phyloP scores from a whole-genome alignment of 148 eudicot species.

The Linanthus parryae region DNA sequence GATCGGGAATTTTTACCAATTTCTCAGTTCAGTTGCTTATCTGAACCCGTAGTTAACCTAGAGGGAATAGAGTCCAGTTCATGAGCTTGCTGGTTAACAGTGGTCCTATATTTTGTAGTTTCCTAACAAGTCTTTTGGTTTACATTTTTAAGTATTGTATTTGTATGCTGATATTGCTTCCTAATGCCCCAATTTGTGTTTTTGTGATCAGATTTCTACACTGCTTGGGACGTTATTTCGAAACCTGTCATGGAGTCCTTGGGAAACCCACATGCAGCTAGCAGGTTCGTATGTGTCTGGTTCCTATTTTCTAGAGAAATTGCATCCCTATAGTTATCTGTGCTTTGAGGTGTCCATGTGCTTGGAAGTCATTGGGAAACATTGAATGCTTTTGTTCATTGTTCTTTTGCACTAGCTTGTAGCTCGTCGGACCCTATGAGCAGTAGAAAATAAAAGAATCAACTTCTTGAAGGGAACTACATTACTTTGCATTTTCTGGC shows the following conservation, averaged over 20 bases:
- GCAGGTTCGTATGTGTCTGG: constrained; percentile 41
- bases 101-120: too few species aligned
- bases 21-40: too few species aligned
- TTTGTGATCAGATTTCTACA: constrained; percentile 94
- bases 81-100: too few species aligned
- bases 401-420: too few species aligned
- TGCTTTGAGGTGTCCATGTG: background rate
- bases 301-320: background rate
- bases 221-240: constrained; percentile 78
- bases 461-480: too few species aligned
- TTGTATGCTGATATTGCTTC: background rate
- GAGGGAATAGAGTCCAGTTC: too few species aligned
- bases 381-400: background rate
- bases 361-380: background rate
- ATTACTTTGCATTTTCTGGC: too few species aligned
- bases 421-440: too few species aligned
- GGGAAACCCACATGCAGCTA: constrained; percentile 52
- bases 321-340: constrained; percentile 4
- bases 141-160: background rate
- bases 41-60: too few species aligned
- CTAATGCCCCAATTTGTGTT: background rate
- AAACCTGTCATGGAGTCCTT: constrained; percentile 48
- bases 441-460: too few species aligned
- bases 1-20: too few species aligned
- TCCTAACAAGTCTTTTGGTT: constrained; percentile 1